phyloP scores from a whole-genome alignment of 805 yeast species.

The Diddensiella transvaalensis region DNA sequence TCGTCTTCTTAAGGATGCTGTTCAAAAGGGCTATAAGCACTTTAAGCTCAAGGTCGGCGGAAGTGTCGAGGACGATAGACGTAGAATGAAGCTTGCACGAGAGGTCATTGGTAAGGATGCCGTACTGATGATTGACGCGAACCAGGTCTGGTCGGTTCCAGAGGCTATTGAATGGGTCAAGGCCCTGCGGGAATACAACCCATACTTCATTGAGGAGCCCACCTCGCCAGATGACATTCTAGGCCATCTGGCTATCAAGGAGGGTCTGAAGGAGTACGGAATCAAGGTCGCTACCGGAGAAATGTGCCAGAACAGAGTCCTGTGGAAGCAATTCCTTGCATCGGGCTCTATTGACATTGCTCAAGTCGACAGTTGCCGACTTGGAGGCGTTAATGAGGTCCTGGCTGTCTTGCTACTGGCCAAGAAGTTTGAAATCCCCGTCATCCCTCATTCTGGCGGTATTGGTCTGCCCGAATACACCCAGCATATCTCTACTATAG shows the following conservation, averaged over 20 bases:
- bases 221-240: slow-evolving; percentile 37
- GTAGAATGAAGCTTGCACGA: slow-evolving; percentile 36
- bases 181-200: slow-evolving; percentile 31
- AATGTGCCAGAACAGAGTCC: slow-evolving; percentile 36
- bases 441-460: slow-evolving; percentile 38
- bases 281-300: slow-evolving; percentile 37
- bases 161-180: slow-evolving; percentile 35
- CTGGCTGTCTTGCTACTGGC: slow-evolving; percentile 35
- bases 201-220: slow-evolving; percentile 38
- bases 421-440: slow-evolving; percentile 33
- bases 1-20: slow-evolving; percentile 31
- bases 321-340: slow-evolving; percentile 34
- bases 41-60: slow-evolving; percentile 42
- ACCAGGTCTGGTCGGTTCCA: slow-evolving; percentile 38
- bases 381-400: slow-evolving; percentile 37
- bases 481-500: slow-evolving; percentile 35
- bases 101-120: slow-evolving; percentile 28
- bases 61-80: slow-evolving; percentile 34
- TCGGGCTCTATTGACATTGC: slow-evolving; percentile 33
- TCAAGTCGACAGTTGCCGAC: slow-evolving; percentile 36
- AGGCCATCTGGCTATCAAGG: slow-evolving; percentile 32
- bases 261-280: slow-evolving; percentile 33
- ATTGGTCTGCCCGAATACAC: slow-evolving; percentile 38
- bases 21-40: slow-evolving; percentile 36
- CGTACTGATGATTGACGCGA: slow-evolving; percentile 36